phyloP scores from a whole-genome alignment of 202 grass and related monocot species.

The Hordeum pubiflorum region DNA sequence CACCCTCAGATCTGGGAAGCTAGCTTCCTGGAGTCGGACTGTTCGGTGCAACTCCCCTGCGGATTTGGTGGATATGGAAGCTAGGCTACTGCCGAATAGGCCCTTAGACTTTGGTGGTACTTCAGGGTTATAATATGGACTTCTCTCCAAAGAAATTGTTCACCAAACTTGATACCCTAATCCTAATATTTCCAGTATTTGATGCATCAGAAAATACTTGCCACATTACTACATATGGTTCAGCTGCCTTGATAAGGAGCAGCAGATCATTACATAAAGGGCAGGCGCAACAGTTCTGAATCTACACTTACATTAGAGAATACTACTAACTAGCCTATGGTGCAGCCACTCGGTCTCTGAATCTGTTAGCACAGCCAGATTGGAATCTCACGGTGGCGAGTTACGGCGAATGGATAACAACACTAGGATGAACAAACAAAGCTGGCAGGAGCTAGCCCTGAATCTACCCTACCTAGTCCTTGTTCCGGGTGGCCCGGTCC shows the following conservation, averaged over 20 bases:
- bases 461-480: slow-evolving; percentile 33
- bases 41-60: no score
- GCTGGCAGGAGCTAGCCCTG: neutral
- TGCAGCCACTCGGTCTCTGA: neutral
- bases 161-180: no score
- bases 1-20: no score
- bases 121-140: no score
- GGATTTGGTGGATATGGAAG: no score
- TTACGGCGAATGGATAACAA: neutral
- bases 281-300: neutral
- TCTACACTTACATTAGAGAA: neutral
- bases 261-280: neutral
- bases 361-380: neutral
- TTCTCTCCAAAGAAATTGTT: no score
- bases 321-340: neutral
- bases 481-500: slow-evolving; percentile 55
- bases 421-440: neutral
- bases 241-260: neutral
- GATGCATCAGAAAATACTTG: neutral
- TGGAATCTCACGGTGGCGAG: neutral
- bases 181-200: neutral
- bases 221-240: neutral
- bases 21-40: no score
- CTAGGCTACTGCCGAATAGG: no score
- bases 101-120: no score